phyloP scores from a whole-genome alignment of 1,284 basidiomycete genomes.

The Fomitopsis pinicola region DNA sequence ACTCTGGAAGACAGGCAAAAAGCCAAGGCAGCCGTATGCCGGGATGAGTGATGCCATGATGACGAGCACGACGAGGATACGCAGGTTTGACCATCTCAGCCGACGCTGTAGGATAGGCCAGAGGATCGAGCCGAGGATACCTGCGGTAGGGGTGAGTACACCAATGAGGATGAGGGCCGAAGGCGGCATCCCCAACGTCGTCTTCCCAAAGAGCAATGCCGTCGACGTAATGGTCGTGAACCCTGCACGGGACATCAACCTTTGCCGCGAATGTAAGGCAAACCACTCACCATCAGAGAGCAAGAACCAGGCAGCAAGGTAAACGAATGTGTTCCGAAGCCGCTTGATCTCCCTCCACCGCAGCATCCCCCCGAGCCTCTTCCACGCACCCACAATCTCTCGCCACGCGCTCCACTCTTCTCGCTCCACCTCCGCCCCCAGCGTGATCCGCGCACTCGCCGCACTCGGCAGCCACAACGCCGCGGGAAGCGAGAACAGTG shows the following conservation, averaged over 20 bases:
- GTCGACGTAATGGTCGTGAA: conserved; percentile 85
- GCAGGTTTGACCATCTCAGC: conserved; percentile 61
- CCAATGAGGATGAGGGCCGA: conserved; percentile 71
- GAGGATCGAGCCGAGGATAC: conserved; percentile 70
- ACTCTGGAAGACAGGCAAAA: conserved; percentile 51
- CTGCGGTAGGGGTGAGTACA: conserved; percentile 61
- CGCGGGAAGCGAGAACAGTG: conserved; percentile 71
- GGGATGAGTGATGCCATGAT: conserved; percentile 68
- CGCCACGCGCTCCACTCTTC: conserved; percentile 40
- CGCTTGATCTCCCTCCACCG: conserved; percentile 62
- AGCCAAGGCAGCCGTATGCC: conserved; percentile 78
- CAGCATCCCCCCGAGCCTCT: conserved; percentile 64
- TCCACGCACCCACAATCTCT: conserved; percentile 66
- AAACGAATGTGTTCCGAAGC: conserved; percentile 81
- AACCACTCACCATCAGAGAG: conserved; percentile 73
- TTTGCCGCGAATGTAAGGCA: not conserved
- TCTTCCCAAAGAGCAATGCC: conserved; percentile 81
- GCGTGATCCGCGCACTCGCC: conserved; percentile 10
- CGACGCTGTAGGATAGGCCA: conserved; percentile 67
- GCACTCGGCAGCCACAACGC: conserved; percentile 63
- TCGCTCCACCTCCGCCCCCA: conserved; percentile 12
- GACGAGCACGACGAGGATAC: conserved; percentile 66
- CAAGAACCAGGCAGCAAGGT: conserved; percentile 88
- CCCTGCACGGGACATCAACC: conserved; percentile 33
- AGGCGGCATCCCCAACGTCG: conserved; percentile 68